A percentile compares a stretch with the other conserved stretches of the same genome.
Conservation (phyloP, 495 filamentous ascomycete genomes). For the Tuber aestivum region DNA sequence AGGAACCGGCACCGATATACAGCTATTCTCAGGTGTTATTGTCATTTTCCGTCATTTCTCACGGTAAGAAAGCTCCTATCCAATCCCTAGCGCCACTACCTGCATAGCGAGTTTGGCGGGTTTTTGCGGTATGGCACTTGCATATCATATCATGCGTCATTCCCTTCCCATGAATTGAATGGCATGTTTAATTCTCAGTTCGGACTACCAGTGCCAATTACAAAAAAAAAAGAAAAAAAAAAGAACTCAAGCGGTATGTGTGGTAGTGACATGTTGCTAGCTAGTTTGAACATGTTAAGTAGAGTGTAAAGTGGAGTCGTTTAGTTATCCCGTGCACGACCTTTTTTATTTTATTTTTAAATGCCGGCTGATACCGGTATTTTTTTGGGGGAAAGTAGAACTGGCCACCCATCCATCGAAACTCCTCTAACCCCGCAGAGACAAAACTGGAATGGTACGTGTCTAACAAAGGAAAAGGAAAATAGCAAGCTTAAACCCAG, state of each 20-base stretch:
- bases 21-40: no score
- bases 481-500: slow-evolving; percentile 4
- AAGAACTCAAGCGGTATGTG: neutral
- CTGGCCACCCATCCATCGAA: neutral
- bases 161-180: neutral
- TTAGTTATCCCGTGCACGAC: neutral
- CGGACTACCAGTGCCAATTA: neutral
- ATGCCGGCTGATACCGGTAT: no score
- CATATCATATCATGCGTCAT: no score
- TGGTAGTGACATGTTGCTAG: neutral
- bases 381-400: neutral
- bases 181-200: neutral
- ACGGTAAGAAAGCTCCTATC: no score
- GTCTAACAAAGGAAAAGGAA: slow-evolving; percentile 7
- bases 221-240: neutral
- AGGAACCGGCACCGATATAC: no score
- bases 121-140: no score
- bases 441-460: neutral
- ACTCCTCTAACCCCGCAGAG: neutral
- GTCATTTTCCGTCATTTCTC: no score
- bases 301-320: neutral
- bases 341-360: no score
- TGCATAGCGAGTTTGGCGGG: no score
- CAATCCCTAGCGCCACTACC: no score
- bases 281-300: neutral